These are phyloP conservation scores for Aspergillus sp. DNA, from an alignment of 2,329 filamentous ascomycete genomes.

Conservation along the genomic window DNA sequence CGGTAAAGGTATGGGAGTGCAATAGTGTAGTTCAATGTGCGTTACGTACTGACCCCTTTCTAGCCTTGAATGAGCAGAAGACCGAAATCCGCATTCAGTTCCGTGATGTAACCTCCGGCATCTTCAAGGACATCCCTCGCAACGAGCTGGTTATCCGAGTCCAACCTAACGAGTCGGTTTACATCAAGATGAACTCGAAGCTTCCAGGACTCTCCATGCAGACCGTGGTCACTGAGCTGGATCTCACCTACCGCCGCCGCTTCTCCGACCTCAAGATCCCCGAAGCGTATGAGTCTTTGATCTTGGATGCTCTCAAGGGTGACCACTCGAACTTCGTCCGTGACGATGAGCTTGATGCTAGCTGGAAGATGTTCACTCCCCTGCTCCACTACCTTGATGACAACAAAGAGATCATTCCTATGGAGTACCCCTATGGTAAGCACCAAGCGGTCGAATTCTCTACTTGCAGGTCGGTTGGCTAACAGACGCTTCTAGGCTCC, in stretches of 20 bases:
- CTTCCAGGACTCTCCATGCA: constrained; percentile 98
- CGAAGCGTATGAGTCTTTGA: constrained; percentile 97
- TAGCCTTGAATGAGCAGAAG: constrained; percentile 97
- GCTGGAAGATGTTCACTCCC: constrained; percentile 98
- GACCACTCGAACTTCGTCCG: constrained; percentile 99
- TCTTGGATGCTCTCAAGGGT: constrained; percentile 95
- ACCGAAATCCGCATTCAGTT: constrained; percentile 99
- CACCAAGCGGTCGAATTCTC: constrained; percentile 10
- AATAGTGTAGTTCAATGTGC: neutral
- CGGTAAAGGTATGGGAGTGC: constrained; percentile 64
- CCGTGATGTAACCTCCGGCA: constrained; percentile 98
- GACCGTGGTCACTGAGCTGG: constrained; percentile 96
- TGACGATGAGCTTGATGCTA: constrained; percentile 94
- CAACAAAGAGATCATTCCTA: constrained; percentile 98
- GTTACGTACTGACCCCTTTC: constrained; percentile 18
- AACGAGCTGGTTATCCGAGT: constrained; percentile 99
- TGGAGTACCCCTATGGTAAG: constrained; percentile 99
- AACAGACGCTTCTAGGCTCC: constrained; percentile 63
- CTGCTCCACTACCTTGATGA: constrained; percentile 97
- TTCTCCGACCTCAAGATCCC: constrained; percentile 99
- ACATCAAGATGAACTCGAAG: constrained; percentile 99
- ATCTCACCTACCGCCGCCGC: constrained; percentile 94
- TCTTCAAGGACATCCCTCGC: constrained; percentile 99
- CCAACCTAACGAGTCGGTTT: constrained; percentile 98
- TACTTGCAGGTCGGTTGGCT: neutral